phyloP scores from a whole-genome alignment of 176 grass and related monocot genomes.

The Carex cristatella region DNA sequence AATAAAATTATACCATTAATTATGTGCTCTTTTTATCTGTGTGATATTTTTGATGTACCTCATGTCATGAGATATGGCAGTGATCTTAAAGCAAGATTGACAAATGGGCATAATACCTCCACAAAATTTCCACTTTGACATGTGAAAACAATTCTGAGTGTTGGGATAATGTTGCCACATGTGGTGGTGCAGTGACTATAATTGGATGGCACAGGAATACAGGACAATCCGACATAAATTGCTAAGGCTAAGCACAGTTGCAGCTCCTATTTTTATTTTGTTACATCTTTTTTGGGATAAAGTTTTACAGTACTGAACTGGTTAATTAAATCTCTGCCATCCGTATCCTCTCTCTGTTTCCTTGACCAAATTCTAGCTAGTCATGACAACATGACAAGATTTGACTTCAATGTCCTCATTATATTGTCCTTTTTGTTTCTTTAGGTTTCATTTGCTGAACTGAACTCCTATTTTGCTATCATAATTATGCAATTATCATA shows the following conservation, averaged over 20 bases:
- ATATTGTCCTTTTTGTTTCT: not conserved
- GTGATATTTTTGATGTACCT: too few relatives aligned
- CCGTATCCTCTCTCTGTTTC: not conserved
- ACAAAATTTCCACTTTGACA: not conserved
- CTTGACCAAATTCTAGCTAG: not conserved
- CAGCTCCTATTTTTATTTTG: not conserved
- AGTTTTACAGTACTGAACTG: not conserved
- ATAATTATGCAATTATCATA: not conserved
- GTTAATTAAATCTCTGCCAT: not conserved
- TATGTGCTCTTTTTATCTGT: too few relatives aligned
- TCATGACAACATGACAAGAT: conserved; percentile 12
- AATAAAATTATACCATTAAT: too few relatives aligned
- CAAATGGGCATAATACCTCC: not conserved
- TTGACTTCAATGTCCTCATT: not conserved
- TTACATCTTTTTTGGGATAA: not conserved
- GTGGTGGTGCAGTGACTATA: not conserved
- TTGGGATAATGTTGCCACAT: not conserved
- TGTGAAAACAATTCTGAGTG: not conserved
- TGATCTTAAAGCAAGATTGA: too few relatives aligned
- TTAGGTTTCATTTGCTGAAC: not conserved
- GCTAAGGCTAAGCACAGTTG: not conserved
- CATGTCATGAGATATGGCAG: too few relatives aligned
- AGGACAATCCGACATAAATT: not conserved
- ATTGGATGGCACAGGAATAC: not conserved
- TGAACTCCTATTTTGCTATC: not conserved